Evolutionary conservation across 2,329 filamentous ascomycete genomes (phyloP), one percentile per base, ranked within the genome.

Genomic region (Neonectria coccinea): DNA sequence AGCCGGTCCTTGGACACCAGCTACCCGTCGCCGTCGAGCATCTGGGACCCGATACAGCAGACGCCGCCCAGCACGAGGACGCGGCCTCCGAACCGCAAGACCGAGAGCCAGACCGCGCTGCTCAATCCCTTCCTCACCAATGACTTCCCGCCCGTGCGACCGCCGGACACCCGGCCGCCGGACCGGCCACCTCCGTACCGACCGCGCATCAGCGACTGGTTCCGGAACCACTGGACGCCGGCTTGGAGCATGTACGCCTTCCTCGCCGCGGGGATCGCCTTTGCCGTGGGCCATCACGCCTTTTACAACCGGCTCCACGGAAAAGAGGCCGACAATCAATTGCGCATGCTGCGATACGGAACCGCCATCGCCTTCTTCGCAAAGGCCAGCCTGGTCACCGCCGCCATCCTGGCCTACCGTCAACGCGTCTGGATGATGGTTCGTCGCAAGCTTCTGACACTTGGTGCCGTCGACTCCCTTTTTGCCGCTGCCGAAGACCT

Each of bases 371-470:
- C 71, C 5, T 74, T 73, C 22, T 51, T 73, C 14, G 69, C 71
- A 7, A 73, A 74, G 51, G 71, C 70, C 4, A 71, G 63, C 31
- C 66, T 73, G 8, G 56, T 69, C 8, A 72, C 69, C 4, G 68
- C 71, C 2, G 71, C 67, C 9, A 67, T 74, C 9, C 55, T 73
- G 1, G 71, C 71, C 22, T 71, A 69, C 31, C 71, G 68, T 3
- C 71, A 73, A 27, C 64, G 70, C 11, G 71, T 72, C 16, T 62
- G 73, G 56, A 70, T 70, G 70, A 67, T 71, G 60, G 70, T 73
- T 39, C 70, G 71, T 16, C 70, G 62, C 36, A 74, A 71, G 33
- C 66, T 70, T 50, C 56, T 73, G 12, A 62, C 68, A 4, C 65
- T 73, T 10, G 62, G 65, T 8, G 70, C 67, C 3, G 67, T 73